Conservation (phyloP, 2,329 filamentous ascomycete species). For the Venturia aucupariae region DNA sequence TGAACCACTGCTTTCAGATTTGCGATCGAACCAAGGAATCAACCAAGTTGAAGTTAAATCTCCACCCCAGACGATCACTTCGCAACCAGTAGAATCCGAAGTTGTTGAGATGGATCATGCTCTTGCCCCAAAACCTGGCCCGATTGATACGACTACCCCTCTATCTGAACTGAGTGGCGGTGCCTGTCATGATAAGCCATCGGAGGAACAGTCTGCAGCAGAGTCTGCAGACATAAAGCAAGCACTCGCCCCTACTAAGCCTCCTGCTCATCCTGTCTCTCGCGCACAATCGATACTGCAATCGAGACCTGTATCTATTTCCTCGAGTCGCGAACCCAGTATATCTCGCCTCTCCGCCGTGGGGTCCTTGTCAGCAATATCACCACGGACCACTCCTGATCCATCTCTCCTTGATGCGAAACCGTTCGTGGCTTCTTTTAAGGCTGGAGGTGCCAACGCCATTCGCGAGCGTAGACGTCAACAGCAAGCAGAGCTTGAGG, state of each 20-base stretch:
- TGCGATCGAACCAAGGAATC: too few species aligned
- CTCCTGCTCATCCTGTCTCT: not conserved
- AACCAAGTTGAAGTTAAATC: not conserved
- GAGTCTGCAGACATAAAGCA: not conserved
- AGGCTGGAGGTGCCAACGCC: conserved; percentile 1
- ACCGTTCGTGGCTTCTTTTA: not conserved
- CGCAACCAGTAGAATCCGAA: not conserved
- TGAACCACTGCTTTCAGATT: too few species aligned
- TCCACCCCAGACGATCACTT: not conserved
- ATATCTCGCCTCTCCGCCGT: not conserved
- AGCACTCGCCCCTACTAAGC: not conserved
- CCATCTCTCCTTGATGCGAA: conserved; percentile 1
- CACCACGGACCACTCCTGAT: not conserved
- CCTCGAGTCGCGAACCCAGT: not conserved
- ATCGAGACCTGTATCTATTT: not conserved
- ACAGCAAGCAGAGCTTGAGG: not conserved
- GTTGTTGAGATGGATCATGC: not conserved
- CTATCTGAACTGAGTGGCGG: not conserved
- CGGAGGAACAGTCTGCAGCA: not conserved
- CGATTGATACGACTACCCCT: not conserved
- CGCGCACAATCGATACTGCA: not conserved
- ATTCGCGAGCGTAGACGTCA: conserved; percentile 5
- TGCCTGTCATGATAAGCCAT: not conserved
- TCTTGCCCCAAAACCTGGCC: not conserved
- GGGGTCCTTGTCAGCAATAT: too few species aligned